Conservation (phyloP, 495 filamentous ascomycete species). For the Cercophora scortea region DNA sequence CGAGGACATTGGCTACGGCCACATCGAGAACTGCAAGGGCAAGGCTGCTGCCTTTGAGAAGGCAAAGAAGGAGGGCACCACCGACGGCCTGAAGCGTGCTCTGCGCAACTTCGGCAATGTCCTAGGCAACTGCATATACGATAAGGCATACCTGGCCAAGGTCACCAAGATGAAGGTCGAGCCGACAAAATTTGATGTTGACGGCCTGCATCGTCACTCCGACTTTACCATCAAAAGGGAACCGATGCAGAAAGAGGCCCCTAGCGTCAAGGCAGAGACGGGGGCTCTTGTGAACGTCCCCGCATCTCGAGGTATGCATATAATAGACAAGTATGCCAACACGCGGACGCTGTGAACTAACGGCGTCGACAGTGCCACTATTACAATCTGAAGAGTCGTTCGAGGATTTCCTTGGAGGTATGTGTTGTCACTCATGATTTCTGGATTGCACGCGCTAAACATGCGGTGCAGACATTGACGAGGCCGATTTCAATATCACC, state of each 20-base stretch:
- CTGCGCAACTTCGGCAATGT: constrained; percentile 92
- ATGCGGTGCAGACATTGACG: constrained; percentile 51
- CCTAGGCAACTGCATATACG: constrained; percentile 94
- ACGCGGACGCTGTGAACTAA: too few species aligned
- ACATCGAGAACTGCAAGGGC: constrained; percentile 89
- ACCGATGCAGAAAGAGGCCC: constrained; percentile 1
- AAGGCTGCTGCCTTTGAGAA: constrained; percentile 96
- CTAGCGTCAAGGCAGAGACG: background rate
- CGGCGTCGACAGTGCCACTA: too few species aligned
- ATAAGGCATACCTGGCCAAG: constrained; percentile 82
- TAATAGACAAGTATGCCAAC: too few species aligned
- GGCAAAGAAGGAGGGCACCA: constrained; percentile 95
- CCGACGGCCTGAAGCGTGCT: constrained; percentile 84
- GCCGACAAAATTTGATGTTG: constrained; percentile 61
- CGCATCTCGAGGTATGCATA: background rate
- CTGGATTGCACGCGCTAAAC: constrained; percentile 3
- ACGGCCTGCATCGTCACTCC: constrained; percentile 71
- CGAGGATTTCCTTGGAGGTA: constrained; percentile 68
- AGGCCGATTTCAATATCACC: constrained; percentile 60
- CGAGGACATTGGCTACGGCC: constrained; percentile 93
- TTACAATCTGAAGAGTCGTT: constrained; percentile 21
- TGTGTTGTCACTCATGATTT: constrained; percentile 9
- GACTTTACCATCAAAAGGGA: constrained; percentile 61
- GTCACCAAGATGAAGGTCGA: constrained; percentile 72
- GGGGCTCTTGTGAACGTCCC: background rate